Evolutionary conservation across 2,329 filamentous ascomycete species (phyloP), one percentile per base, ranked within the genome.

Genomic region (Verticillium isaacii): DNA sequence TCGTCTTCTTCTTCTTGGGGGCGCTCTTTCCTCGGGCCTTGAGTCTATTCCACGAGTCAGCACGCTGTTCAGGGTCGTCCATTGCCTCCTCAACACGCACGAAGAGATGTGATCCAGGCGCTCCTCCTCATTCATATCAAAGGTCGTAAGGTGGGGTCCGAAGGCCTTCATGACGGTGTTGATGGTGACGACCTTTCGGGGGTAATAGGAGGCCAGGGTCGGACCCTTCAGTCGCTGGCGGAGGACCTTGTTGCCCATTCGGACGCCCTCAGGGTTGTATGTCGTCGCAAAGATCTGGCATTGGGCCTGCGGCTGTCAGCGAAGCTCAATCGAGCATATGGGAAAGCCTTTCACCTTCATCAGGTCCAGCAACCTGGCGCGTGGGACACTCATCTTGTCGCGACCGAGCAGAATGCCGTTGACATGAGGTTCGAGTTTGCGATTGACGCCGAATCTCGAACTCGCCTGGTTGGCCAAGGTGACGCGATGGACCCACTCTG

Each of bases 261-360:
- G 91, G 64, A 90, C 76, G 68, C 88, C 82, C 61, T 92, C 84
- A 32, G 95, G 95, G 78, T 99, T 99, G 82, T 88, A 98, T 60
- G 89, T 93, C 58, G 90, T 91, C 71, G 89, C 89, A 82, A 98
- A 99, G 79, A 98, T 86, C 74, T 89, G 87, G 83, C 92, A 97
- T 89, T 93, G 93, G 72, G 86, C 85, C 93, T 97, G 69, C 50
- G 8, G 5, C 6, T 52, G 45, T 52, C 45, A 52, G 45, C n/a
- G 9, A 52, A 52, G 45, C 19, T 52, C 19, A n/a, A 52, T 25
- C 12, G 19, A 14, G 9, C 19, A 11, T n/a, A 12, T 11, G 3
- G 6, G 9, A 19, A 52, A 34, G 3, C 1, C 3, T 41, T 68
- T 56, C 77, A 92, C 93, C 89, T 92, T 93, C 81, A 94, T 85